Conservation (phyloP, 495 filamentous ascomycete species). For the Thozetella sp. region DNA sequence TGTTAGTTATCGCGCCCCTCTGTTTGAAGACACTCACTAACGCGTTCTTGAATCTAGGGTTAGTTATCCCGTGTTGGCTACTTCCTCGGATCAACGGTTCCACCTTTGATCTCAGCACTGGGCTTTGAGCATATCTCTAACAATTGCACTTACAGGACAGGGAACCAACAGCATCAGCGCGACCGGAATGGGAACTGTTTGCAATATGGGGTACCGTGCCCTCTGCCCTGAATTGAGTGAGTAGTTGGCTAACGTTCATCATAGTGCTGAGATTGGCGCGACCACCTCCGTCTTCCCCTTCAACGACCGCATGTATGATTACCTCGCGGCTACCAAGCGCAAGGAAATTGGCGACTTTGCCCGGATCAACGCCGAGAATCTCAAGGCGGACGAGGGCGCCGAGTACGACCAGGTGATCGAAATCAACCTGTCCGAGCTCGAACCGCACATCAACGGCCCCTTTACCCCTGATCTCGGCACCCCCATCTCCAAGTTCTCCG, state of each 20-base stretch:
- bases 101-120: background rate
- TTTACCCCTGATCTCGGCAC: conserved; percentile 99
- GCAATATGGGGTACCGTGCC: conserved; percentile 84
- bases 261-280: conserved; percentile 84
- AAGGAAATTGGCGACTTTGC: conserved; percentile 87
- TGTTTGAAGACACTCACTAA: too few species aligned
- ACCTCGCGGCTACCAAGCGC: conserved; percentile 92
- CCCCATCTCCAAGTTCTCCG: conserved; percentile 95
- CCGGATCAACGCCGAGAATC: conserved; percentile 79
- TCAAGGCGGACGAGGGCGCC: conserved; percentile 88
- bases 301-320: conserved; percentile 97
- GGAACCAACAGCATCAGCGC: conserved; percentile 69
- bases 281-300: conserved; percentile 99
- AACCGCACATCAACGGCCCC: conserved; percentile 98
- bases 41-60: too few species aligned
- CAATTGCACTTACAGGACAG: conserved; percentile 43
- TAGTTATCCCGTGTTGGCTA: too few species aligned
- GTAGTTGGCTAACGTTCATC: conserved; percentile 9
- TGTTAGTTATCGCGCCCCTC: conserved; percentile 56
- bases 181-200: conserved; percentile 71
- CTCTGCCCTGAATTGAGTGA: too few species aligned
- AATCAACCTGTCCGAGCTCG: conserved; percentile 91
- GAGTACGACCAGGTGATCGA: conserved; percentile 97
- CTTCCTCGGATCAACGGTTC: too few species aligned
- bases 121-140: background rate